A percentile compares a stretch with the other conserved stretches of the same genome.
Conservation (phyloP, 768 basidiomycete species). For the Pilatotrama ljubarskyi region DNA sequence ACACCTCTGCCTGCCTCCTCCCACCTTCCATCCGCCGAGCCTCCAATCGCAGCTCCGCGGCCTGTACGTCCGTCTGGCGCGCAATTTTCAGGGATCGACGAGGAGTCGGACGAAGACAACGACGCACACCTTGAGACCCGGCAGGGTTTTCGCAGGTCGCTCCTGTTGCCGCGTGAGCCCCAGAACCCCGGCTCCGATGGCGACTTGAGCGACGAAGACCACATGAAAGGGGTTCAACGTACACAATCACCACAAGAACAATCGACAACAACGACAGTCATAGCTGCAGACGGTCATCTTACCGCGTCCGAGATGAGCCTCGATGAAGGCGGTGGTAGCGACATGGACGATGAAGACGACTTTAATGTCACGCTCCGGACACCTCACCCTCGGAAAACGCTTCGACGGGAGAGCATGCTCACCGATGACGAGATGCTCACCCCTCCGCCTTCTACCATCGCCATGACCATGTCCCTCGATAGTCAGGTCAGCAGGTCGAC, state of each 20-base stretch:
- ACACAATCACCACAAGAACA: constrained; percentile 20
- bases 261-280: constrained; percentile 33
- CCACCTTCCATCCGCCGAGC: constrained; percentile 8
- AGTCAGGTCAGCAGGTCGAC: constrained; percentile 27
- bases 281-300: background rate
- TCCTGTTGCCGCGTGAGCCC: constrained; percentile 64
- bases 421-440: constrained; percentile 18
- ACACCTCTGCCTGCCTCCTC: constrained; percentile 32
- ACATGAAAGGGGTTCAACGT: constrained; percentile 42
- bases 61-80: constrained; percentile 15
- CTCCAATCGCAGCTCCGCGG: constrained; percentile 13
- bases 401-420: background rate
- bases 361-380: constrained; percentile 70
- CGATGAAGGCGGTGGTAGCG: constrained; percentile 23
- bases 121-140: constrained; percentile 8
- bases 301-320: constrained; percentile 6
- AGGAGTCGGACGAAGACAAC: constrained; percentile 16
- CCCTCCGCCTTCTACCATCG: constrained; percentile 26
- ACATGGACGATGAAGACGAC: constrained; percentile 50
- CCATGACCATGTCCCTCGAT: constrained; percentile 26
- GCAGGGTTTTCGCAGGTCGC: constrained; percentile 72
- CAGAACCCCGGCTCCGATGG: constrained; percentile 57
- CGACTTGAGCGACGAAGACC: constrained; percentile 59
- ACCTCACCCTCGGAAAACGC: constrained; percentile 35
- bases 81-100: constrained; percentile 18